Conservation (phyloP, 352 stramenopile genomes). For the Globisporangium paddicum region DNA sequence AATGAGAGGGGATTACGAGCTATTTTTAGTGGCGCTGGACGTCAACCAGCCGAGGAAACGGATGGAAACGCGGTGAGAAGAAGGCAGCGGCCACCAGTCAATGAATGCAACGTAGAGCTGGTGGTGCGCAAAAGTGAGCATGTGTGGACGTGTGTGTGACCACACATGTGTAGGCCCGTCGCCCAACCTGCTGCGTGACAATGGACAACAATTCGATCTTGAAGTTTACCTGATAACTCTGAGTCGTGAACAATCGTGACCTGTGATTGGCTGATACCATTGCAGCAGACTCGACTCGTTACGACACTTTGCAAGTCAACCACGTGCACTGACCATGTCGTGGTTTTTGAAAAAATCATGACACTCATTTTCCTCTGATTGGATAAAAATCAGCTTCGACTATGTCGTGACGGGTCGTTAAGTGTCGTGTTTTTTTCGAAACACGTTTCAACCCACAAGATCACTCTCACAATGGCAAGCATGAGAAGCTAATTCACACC, state of each 20-base stretch:
- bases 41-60: neutral
- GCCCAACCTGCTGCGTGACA: neutral
- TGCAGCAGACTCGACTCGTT: neutral
- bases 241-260: neutral
- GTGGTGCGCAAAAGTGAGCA: neutral
- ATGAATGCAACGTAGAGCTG: neutral
- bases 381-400: neutral
- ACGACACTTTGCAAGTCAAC: neutral
- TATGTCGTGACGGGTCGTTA: neutral
- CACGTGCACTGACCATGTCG: too few species aligned
- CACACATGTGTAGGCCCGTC: neutral
- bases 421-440: neutral
- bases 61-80: slow-evolving; percentile 4
- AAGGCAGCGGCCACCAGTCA: neutral
- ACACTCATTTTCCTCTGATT: neutral
- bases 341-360: too few species aligned
- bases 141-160: neutral
- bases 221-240: neutral
- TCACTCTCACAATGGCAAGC: too few species aligned
- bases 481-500: slow-evolving; percentile 1
- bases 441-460: too few species aligned
- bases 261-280: neutral
- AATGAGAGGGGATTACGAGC: neutral
- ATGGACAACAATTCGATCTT: neutral
- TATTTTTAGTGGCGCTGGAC: slow-evolving; percentile 4